Evolutionary conservation across 2,329 filamentous ascomycete genomes (phyloP), one percentile per base, ranked within the genome.

Genomic region (Calonectria hongkongensis): DNA sequence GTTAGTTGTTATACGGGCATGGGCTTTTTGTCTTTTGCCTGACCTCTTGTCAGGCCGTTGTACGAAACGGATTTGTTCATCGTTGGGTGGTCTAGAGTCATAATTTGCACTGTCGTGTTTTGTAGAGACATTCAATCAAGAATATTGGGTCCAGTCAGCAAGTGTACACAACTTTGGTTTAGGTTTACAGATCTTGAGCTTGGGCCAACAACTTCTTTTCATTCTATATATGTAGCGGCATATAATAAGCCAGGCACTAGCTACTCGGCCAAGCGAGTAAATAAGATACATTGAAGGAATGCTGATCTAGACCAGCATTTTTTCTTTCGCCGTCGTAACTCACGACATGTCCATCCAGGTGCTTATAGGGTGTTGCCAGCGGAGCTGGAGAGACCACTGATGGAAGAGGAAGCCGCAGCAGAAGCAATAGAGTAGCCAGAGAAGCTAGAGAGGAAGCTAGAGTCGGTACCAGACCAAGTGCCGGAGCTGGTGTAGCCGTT

Each of bases 361-460:
- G 21, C 71, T 66, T 83, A 87, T 69, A 86, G 79, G 65, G 82
- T 85, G 33, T 88, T 88, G 73, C 89, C 85, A 10, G 88, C 88
- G 75, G 88, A 87, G 48, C 81, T 84, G 70, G 78, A 82, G 63
- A 87, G 84, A 47, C 74, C 83, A 66, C 84, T 80, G 73, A 82
- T 85, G 30, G 81, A 81, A 56, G 76, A 78, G 62, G 82, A 82
- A 30, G 83, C 76, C 16, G 76, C 70, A 16, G 88, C 87, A 70
- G 83, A 76, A 15, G 89, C 89, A 75, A 90, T 80, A 72, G 85
- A 88, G 86, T 89, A 89, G 72, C 88, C 88, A 62, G 83, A 81
- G 81, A 91, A 91, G 77, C 87, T 84, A 69, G 76, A 63, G 60
- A 92, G 79, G 83, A 91, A 88, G 63, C 79, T 81, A 13, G 86